Evolutionary conservation across 1,139 yeast species (phyloP).

Genomic region (Yamadazyma mexicana): DNA sequence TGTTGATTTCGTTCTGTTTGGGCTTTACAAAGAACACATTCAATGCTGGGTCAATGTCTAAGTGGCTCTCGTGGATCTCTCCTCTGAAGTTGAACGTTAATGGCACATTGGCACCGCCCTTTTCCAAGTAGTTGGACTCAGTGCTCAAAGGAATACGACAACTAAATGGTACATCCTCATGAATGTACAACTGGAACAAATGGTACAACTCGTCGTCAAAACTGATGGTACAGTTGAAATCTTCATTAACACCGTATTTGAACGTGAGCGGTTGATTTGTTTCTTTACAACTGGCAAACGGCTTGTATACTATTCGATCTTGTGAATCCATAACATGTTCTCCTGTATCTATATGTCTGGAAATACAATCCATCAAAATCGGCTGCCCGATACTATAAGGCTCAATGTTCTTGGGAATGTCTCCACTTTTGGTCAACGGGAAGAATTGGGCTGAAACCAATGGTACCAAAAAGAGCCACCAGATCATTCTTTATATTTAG

Average conservation of each 20-base stretch:
- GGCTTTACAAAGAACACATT: slow-evolving; percentile 55
- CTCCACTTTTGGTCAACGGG: slow-evolving; percentile 21
- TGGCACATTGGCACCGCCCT: slow-evolving; percentile 59
- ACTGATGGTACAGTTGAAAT: slow-evolving; percentile 59
- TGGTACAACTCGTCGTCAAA: slow-evolving; percentile 72
- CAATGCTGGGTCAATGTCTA: slow-evolving; percentile 63
- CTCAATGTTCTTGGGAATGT: slow-evolving; percentile 34
- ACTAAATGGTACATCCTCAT: slow-evolving; percentile 75
- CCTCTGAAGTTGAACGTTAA: slow-evolving; percentile 69
- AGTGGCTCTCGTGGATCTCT: slow-evolving; percentile 64
- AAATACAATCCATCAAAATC: slow-evolving; percentile 59
- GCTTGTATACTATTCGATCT: slow-evolving; percentile 55
- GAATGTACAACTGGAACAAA: slow-evolving; percentile 70
- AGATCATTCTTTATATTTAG: slow-evolving; percentile 3
- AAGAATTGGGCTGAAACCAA: slow-evolving; percentile 15
- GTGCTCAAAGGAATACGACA: slow-evolving; percentile 60
- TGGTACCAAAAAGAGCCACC: slow-evolving; percentile 8
- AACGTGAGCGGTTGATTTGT: slow-evolving; percentile 59
- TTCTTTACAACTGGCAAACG: slow-evolving; percentile 66
- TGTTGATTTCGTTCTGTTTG: slow-evolving; percentile 22
- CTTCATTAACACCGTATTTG: slow-evolving; percentile 53
- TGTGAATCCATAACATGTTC: slow-evolving; percentile 69
- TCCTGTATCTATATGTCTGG: slow-evolving; percentile 70
- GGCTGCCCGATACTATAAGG: slow-evolving; percentile 46
- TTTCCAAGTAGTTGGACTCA: slow-evolving; percentile 40